Evolutionary conservation across 371 early-diverging fungal genomes (phyloP), one percentile per base, ranked within the genome.

Genomic region (Mortierella sp.): DNA sequence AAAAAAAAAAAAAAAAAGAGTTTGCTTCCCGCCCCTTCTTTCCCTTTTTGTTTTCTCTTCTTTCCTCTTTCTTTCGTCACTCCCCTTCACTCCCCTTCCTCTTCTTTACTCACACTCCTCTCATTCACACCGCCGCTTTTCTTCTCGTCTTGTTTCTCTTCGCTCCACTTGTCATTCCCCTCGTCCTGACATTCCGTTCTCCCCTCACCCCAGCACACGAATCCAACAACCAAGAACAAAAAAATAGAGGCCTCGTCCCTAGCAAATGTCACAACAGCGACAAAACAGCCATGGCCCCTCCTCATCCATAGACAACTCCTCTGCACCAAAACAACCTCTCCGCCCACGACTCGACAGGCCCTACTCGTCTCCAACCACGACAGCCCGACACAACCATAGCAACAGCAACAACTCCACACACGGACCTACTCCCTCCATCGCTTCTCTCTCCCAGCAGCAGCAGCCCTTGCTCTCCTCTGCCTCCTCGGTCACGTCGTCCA

Each of bases 331-430:
- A 28, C 61, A 64, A 1, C 34, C 28, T 6, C 28, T 44, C 34
- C 69, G 82, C 16, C 69, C 82, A 5, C 75, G 54, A 28, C 44
- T 74, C 44, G 71, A 77, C 31, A 69, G 82, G 31, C 82, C 77
- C 6, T 53, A 77, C 34, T 81, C 82, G 16, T 77, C 82, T 1
- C 82, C 74, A 16, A 67, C 78, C 21, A 21, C 34, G 57, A 37
- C 44, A 11, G 43, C 34, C 73, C 67, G 44, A 24, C 44, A 37
- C 40, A 26, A 31, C 37, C 14, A 28, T 31, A 34, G 19, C 34
- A 43, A 57, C 16, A 51, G 28, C 59, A 9, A 34, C 8, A 46
- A 44, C 71, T 40, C 43, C 43, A 26, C 50, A 21, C 44, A 37
- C 54, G 54, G 57, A 9, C 34, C 34, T 48, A 26, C 46, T 13